Base-by-base conservation (phyloP, 2,329 filamentous ascomycete genomes). In the Colletotrichum scovillei region DNA sequence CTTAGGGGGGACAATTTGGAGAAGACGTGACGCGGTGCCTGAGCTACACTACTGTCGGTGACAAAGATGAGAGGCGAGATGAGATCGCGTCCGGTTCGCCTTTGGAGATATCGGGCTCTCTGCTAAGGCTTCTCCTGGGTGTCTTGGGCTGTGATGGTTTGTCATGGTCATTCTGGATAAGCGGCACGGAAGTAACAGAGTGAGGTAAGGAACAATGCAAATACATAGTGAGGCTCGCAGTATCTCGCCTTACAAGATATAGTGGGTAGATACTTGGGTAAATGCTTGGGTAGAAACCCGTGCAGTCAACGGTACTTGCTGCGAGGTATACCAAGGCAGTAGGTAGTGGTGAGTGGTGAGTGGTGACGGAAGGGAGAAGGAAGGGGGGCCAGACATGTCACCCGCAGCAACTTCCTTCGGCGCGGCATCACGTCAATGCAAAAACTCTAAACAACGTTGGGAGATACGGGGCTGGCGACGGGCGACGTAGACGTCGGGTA, bases 361-460 rank as follows among this genome's bases (percentile, higher is more conserved):
- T 49, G 26, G 12, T 52, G 49, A 24, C 12, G 22, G 55, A 22
- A 49, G 19, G 66, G 38, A 38, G 19, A 16, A n/a, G 46, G 46
- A 19, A 30, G 19, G 26, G 26, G 60, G 24, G n/a, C 3, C 8
- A 32, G 22, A 8, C 57, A 72, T 63, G 69, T 72, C 64, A 72
- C 59, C 58, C 30, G 24, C 46, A 49, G 42, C 28, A 22, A 32
- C 46, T 22, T 35, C 22, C 14, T 38, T 28, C n/a, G 30, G 26
- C 28, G 49, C 55, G 58, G 12, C 22, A 73, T 70, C 70, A 65
- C 62, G 67, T 73, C 71, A 73, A 66, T 66, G 71, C 60, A 49
- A 30, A 22, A 73, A 73, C 60, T 73, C 60, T 71, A 55, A 9
- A 56, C 26, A 26, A 63, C 49, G 58, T 30, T 38, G 69, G 22